Evolutionary conservation across 805 yeast species (phyloP).

Genomic region (Torulaspora indica): DNA sequence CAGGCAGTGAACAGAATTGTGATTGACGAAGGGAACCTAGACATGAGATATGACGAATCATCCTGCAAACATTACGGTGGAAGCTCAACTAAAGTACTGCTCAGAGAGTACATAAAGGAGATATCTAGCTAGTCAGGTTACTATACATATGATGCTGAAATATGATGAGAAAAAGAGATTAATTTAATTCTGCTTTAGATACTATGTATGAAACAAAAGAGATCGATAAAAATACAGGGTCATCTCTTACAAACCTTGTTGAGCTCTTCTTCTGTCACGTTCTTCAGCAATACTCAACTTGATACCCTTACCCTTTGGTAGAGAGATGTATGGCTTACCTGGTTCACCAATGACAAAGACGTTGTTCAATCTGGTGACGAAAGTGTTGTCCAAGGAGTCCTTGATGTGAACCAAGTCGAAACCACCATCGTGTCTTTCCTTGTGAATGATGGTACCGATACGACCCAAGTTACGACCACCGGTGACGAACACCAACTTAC

Average conservation of each 20-base stretch:
- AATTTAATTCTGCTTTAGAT: slow-evolving; percentile 19
- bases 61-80: slow-evolving; percentile 42
- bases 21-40: slow-evolving; percentile 18
- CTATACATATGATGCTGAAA: neutral
- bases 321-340: slow-evolving; percentile 86
- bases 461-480: slow-evolving; percentile 99
- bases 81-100: slow-evolving; percentile 41
- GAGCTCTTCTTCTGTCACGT: slow-evolving; percentile 97
- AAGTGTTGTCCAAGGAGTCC: slow-evolving; percentile 90
- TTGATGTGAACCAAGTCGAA: slow-evolving; percentile 96
- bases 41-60: slow-evolving; percentile 28
- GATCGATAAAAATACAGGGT: slow-evolving; percentile 12
- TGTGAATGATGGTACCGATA: slow-evolving; percentile 92
- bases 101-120: slow-evolving; percentile 39
- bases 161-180: slow-evolving; percentile 12
- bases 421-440: slow-evolving; percentile 98
- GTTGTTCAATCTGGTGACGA: slow-evolving; percentile 90
- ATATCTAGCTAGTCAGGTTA: neutral
- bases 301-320: slow-evolving; percentile 99
- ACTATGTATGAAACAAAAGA: slow-evolving; percentile 20
- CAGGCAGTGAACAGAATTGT: slow-evolving; percentile 39
- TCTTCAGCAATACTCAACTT: slow-evolving; percentile 93
- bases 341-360: slow-evolving; percentile 95
- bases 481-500: slow-evolving; percentile 85
- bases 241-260: slow-evolving; percentile 47